Evolutionary conservation across 257 asterid genomes (phyloP).

Genomic region (Ballota nigra): DNA sequence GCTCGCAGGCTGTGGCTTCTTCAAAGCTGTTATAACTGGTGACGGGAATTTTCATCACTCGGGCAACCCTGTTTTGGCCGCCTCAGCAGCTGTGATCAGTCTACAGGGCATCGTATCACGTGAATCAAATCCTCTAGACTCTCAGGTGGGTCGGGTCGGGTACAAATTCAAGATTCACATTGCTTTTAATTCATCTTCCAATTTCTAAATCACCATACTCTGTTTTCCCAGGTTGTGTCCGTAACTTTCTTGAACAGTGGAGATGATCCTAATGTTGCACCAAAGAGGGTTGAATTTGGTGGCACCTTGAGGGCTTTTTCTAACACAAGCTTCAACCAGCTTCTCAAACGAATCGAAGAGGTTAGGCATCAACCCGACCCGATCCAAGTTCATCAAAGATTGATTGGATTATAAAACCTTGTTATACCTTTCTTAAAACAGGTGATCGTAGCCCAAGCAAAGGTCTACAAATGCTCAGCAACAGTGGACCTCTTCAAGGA

Average conservation of each 20-base stretch:
- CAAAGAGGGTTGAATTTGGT: conserved; percentile 50
- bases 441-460: conserved; percentile 72
- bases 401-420: background rate
- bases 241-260: conserved; percentile 71
- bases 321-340: conserved; percentile 50
- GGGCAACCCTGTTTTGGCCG: conserved; percentile 67
- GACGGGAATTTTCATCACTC: conserved; percentile 34
- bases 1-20: conserved; percentile 95
- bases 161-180: background rate
- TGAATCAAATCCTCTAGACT: conserved; percentile 81
- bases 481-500: conserved; percentile 76
- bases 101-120: conserved; percentile 87
- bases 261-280: conserved; percentile 36
- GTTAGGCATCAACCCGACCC: conserved; percentile 30
- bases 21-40: conserved; percentile 58
- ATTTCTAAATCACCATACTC: background rate
- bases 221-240: conserved; percentile 60
- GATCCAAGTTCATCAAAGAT: background rate
- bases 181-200: background rate
- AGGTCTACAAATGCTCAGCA: conserved; percentile 74
- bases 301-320: conserved; percentile 94
- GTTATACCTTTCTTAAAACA: conserved; percentile 26
- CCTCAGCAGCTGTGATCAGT: conserved; percentile 88
- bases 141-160: conserved; percentile 52
- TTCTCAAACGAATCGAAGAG: conserved; percentile 75